These are phyloP conservation scores for Prunus mume DNA, from an alignment of 306 rosid genomes.

Conservation along the genomic window DNA sequence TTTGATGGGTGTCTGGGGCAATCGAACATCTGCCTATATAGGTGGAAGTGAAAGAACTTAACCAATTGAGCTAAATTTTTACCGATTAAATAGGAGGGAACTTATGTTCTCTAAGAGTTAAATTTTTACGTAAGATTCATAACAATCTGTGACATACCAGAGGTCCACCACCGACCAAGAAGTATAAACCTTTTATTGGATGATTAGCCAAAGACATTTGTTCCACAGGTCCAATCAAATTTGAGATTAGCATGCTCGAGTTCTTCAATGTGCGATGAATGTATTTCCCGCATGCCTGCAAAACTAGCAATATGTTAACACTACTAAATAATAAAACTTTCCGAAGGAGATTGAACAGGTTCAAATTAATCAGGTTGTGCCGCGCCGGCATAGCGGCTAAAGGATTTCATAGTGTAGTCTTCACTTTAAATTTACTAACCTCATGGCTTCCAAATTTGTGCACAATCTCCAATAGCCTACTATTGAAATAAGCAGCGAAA, in stretches of 20 bases:
- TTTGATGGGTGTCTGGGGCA: no score
- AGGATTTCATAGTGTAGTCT: background rate
- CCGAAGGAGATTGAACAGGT: no score
- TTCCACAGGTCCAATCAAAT: conserved; percentile 55
- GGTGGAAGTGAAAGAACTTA: no score
- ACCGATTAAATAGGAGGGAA: no score
- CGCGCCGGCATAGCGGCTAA: no score
- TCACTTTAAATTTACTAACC: conserved; percentile 22
- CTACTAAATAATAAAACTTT: background rate
- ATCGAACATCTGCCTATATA: no score
- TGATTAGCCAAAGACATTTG: conserved; percentile 50
- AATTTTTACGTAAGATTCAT: background rate
- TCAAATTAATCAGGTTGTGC: no score
- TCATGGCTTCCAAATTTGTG: conserved; percentile 44
- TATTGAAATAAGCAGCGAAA: conserved; percentile 29
- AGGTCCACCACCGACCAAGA: conserved; percentile 40
- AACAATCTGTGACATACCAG: conserved; percentile 30
- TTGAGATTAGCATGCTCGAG: conserved; percentile 48
- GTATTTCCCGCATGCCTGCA: conserved; percentile 48
- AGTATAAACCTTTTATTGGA: conserved; percentile 42
- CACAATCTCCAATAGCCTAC: conserved; percentile 36
- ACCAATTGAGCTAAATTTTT: no score
- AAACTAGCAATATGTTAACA: background rate
- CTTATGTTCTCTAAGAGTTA: no score
- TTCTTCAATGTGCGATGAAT: conserved; percentile 31